phyloP scores from a whole-genome alignment of 805 yeast species.

The Zygoascus ofunaensis region DNA sequence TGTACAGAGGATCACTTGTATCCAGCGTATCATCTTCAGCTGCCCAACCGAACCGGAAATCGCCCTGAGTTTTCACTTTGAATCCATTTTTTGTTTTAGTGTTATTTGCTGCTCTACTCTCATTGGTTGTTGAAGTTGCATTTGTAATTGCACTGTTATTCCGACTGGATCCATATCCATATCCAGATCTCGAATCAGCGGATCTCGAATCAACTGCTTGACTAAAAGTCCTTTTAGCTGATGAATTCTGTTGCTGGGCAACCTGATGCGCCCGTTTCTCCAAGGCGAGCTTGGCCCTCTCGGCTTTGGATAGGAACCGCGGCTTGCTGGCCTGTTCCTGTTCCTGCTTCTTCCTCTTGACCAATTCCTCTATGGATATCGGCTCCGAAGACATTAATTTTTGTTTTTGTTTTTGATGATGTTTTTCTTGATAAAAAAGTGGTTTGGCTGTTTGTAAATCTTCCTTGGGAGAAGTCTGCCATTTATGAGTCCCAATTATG shows the following conservation, averaged over 20 bases:
- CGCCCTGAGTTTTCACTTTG: constrained; percentile 14
- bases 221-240: neutral
- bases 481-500: too few species aligned
- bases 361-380: constrained; percentile 26
- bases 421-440: too few species aligned
- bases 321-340: constrained; percentile 26
- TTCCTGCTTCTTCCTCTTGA: constrained; percentile 16
- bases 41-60: constrained; percentile 65
- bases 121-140: neutral
- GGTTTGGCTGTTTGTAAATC: too few species aligned
- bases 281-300: constrained; percentile 26
- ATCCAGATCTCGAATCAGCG: neutral
- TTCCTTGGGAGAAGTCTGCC: too few species aligned
- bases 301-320: constrained; percentile 39
- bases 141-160: neutral
- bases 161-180: neutral
- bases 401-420: too few species aligned
- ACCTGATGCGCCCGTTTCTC: constrained; percentile 10
- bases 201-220: neutral
- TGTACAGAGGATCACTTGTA: constrained; percentile 36
- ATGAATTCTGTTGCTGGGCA: neutral
- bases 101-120: neutral
- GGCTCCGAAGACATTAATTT: neutral
- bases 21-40: constrained; percentile 54
- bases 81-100: constrained; percentile 6